Evolutionary conservation across 2,329 filamentous ascomycete species (phyloP).

Genomic region (Paraphaeosphaeria sporulosa): DNA sequence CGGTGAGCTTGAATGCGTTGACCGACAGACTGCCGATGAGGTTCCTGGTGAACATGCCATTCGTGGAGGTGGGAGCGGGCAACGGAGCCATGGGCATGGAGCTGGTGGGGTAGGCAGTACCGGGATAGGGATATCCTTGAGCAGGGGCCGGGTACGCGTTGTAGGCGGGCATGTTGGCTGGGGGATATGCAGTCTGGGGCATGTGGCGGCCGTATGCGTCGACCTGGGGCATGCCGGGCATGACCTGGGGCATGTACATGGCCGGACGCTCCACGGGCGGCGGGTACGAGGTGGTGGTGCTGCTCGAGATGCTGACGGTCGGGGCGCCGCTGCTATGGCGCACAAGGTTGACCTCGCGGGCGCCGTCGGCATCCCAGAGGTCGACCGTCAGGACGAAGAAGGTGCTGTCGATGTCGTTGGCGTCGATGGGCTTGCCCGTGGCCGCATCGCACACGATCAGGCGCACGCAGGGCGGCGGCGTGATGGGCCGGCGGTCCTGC

Average conservation of each 20-base stretch:
- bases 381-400: conserved; percentile 75
- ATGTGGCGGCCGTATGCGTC: conserved; percentile 51
- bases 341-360: conserved; percentile 72
- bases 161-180: conserved; percentile 29
- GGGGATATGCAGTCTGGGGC: conserved; percentile 20
- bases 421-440: conserved; percentile 82
- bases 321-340: conserved; percentile 71
- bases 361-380: conserved; percentile 69
- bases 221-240: conserved; percentile 36
- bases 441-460: conserved; percentile 77
- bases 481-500: conserved; percentile 93
- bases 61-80: conserved; percentile 59
- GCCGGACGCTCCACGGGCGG: conserved; percentile 54
- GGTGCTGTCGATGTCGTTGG: conserved; percentile 74
- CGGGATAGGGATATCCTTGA: conserved; percentile 12
- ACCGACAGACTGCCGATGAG: conserved; percentile 91
- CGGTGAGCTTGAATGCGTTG: conserved; percentile 83
- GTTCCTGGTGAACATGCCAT: conserved; percentile 92
- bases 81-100: conserved; percentile 26
- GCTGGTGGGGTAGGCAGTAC: conserved; percentile 17
- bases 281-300: conserved; percentile 79
- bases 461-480: conserved; percentile 89
- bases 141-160: conserved; percentile 19
- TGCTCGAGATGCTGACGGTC: conserved; percentile 75
- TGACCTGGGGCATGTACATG: conserved; percentile 29